These are phyloP conservation scores for Tarenaya hassleriana DNA, from an alignment of 345 rosid species.

Conservation along the genomic window DNA sequence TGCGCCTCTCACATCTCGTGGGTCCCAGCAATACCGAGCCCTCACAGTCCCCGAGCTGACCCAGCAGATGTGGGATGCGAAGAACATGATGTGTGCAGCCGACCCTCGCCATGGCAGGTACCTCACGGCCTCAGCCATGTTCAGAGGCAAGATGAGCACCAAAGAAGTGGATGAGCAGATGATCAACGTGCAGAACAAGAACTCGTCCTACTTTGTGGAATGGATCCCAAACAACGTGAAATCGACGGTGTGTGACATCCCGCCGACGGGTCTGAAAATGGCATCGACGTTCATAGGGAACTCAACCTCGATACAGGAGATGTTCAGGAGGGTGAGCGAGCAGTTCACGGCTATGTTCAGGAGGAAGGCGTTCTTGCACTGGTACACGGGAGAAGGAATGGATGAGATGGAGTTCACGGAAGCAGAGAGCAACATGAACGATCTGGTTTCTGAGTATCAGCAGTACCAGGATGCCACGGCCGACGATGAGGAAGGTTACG, in stretches of 20 bases:
- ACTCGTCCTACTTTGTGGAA: slow-evolving; percentile 68
- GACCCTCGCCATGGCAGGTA: slow-evolving; percentile 75
- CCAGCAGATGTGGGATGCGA: slow-evolving; percentile 81
- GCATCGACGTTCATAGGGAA: slow-evolving; percentile 77
- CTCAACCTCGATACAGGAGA: slow-evolving; percentile 73
- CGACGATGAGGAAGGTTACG: slow-evolving; percentile 60
- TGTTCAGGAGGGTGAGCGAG: slow-evolving; percentile 70
- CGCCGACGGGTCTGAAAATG: slow-evolving; percentile 72
- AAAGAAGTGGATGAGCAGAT: slow-evolving; percentile 76
- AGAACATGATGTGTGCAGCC: slow-evolving; percentile 85
- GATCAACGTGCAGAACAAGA: slow-evolving; percentile 77
- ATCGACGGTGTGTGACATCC: slow-evolving; percentile 73
- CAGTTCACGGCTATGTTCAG: slow-evolving; percentile 77
- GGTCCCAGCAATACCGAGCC: slow-evolving; percentile 67
- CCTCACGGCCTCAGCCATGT: slow-evolving; percentile 74
- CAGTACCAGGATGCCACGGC: slow-evolving; percentile 79
- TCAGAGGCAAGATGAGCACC: slow-evolving; percentile 79
- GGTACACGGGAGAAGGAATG: slow-evolving; percentile 86
- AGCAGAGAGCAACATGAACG: slow-evolving; percentile 78
- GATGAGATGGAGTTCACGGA: slow-evolving; percentile 88
- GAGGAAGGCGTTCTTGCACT: slow-evolving; percentile 67
- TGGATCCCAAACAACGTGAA: slow-evolving; percentile 83
- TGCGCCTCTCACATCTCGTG: slow-evolving; percentile 69
- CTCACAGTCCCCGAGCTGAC: slow-evolving; percentile 76
- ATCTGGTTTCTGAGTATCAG: slow-evolving; percentile 68